phyloP scores from a whole-genome alignment of 768 basidiomycete genomes.

The Ramaria rubella region DNA sequence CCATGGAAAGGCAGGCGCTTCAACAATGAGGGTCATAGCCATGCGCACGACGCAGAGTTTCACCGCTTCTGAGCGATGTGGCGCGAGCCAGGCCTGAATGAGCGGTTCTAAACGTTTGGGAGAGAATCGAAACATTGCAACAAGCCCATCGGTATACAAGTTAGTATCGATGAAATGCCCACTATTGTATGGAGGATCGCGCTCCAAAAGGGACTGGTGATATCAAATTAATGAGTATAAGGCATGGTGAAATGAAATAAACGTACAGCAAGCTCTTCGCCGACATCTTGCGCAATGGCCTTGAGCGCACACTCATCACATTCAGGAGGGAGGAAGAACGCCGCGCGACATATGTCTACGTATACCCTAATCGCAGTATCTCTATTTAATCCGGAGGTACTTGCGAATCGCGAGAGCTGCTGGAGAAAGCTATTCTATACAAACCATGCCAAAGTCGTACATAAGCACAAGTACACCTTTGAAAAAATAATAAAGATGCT shows the following conservation, averaged over 20 bases:
- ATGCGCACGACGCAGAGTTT: not conserved
- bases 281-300: not conserved
- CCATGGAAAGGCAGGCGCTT: not conserved
- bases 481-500: not conserved
- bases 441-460: not conserved
- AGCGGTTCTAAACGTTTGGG: not conserved
- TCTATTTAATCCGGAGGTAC: not conserved
- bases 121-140: not conserved
- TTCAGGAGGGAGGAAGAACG: not conserved
- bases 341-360: not conserved
- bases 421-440: not conserved
- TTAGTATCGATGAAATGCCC: not conserved
- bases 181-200: not conserved
- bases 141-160: not conserved
- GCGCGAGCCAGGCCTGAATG: not conserved
- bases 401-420: not conserved
- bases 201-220: not conserved
- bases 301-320: not conserved
- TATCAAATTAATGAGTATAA: not conserved
- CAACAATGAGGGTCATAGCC: not conserved
- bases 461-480: not conserved
- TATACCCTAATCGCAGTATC: not conserved
- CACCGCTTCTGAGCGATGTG: not conserved
- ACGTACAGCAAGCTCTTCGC: not conserved
- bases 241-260: not conserved